Evolutionary conservation across 192 early-diverging fungal species (phyloP).

Genomic region (Obelidium mucronatum): DNA sequence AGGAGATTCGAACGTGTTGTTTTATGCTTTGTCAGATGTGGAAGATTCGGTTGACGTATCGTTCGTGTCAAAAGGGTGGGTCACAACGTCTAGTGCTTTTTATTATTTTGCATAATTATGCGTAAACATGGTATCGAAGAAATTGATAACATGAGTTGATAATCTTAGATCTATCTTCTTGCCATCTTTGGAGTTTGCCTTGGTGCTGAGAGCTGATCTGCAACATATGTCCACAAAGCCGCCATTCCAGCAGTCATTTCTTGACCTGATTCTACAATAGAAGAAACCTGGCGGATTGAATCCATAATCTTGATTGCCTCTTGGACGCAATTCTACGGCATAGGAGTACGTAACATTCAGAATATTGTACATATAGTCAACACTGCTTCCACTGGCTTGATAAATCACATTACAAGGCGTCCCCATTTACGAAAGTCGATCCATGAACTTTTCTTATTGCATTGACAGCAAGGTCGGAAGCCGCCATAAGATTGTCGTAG

Average conservation of each 20-base stretch:
- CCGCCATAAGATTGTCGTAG: constrained; percentile 25
- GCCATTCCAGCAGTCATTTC: constrained; percentile 35
- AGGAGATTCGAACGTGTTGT: no score
- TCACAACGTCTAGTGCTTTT: no score
- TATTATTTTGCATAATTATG: no score
- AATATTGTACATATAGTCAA: constrained; percentile 45
- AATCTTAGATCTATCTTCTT: no score
- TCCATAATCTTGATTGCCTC: constrained; percentile 13
- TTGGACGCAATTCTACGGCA: constrained; percentile 42
- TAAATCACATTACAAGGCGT: constrained; percentile 42
- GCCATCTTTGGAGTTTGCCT: not conserved
- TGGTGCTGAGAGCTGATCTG: not conserved
- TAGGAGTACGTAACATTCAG: constrained; percentile 38
- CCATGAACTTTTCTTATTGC: constrained; percentile 32
- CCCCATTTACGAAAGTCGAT: constrained; percentile 32
- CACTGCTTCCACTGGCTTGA: constrained; percentile 40
- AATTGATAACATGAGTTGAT: no score
- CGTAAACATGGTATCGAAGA: no score
- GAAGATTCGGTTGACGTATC: no score
- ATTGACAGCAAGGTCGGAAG: constrained; percentile 26
- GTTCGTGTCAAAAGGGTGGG: no score
- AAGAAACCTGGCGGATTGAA: constrained; percentile 37
- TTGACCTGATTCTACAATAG: constrained; percentile 39
- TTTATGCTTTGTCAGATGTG: no score
- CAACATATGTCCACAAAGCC: constrained; percentile 38